Evolutionary conservation across 148 eudicot genomes (phyloP).

Genomic region (Diospyros kaki): DNA sequence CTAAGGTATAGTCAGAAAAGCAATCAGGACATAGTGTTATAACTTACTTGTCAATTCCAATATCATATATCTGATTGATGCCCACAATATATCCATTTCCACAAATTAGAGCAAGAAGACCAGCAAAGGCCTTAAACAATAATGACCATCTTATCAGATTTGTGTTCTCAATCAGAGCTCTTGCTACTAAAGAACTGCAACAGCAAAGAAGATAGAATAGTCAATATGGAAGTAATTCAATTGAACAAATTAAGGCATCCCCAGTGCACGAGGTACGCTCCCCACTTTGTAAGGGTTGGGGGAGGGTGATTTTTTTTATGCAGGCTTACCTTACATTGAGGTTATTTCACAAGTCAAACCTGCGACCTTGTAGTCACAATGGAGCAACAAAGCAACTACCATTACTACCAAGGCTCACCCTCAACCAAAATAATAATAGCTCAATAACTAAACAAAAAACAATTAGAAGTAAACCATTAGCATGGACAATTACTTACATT

Average conservation of each 20-base stretch:
- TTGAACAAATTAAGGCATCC: too few species aligned
- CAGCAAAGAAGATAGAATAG: constrained; percentile 13
- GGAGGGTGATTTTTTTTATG: too few species aligned
- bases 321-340: too few species aligned
- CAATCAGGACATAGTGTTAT: constrained; percentile 5
- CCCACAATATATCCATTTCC: constrained; percentile 99
- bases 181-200: constrained; percentile 82
- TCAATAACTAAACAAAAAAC: neutral
- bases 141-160: constrained; percentile 86
- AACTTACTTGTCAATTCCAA: constrained; percentile 98
- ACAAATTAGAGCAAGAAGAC: constrained; percentile 87
- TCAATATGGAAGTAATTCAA: too few species aligned
- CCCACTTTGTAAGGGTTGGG: too few species aligned
- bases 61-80: constrained; percentile 98
- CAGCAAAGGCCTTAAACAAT: constrained; percentile 71
- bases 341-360: too few species aligned
- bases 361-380: too few species aligned
- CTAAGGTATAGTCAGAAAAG: constrained; percentile 3
- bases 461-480: constrained; percentile 1
- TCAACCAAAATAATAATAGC: neutral
- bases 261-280: too few species aligned
- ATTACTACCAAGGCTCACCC: too few species aligned
- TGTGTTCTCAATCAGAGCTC: constrained; percentile 88
- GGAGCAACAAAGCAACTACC: too few species aligned
- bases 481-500: constrained; percentile 37